phyloP scores from a whole-genome alignment of 352 stramenopile species.

The Phytophthora pluvialis region DNA sequence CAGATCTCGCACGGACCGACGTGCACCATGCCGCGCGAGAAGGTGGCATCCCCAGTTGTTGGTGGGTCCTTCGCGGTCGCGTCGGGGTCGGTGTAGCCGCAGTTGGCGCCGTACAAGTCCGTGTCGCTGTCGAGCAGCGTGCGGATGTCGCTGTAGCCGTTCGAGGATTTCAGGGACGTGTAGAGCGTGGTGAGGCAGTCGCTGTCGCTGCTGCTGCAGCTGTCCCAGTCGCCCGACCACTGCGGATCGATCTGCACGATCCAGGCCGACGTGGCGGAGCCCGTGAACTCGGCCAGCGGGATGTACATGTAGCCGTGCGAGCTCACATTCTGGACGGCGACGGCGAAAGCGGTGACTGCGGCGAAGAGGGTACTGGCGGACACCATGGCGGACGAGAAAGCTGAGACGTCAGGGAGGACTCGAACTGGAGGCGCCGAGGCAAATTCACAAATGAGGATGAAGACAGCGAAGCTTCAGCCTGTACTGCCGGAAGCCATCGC shows the following conservation, averaged over 20 bases:
- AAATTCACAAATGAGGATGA: conserved; percentile 31
- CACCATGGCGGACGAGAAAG: conserved; percentile 24
- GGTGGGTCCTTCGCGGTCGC: conserved; percentile 37
- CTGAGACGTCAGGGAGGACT: conserved; percentile 10
- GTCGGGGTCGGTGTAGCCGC: conserved; percentile 39
- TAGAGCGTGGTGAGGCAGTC: conserved; percentile 35
- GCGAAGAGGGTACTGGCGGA: conserved; percentile 19
- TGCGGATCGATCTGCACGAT: conserved; percentile 41
- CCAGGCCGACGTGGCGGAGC: conserved; percentile 34
- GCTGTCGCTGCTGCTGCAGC: conserved; percentile 27
- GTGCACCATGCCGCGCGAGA: conserved; percentile 43
- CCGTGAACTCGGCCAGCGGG: conserved; percentile 36
- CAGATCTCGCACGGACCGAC: conserved; percentile 43
- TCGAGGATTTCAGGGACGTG: conserved; percentile 33
- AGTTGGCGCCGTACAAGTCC: conserved; percentile 34
- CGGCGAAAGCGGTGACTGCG: conserved; percentile 1
- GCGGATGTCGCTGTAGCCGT: conserved; percentile 37
- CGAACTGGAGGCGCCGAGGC: conserved; percentile 17
- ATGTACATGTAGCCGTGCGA: conserved; percentile 48
- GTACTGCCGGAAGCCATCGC: background rate
- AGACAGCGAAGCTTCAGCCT: conserved; percentile 2
- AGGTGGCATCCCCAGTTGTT: conserved; percentile 34
- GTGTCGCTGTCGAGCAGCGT: conserved; percentile 41
- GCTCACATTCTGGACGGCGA: conserved; percentile 20
- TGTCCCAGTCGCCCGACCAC: conserved; percentile 37